phyloP scores from a whole-genome alignment of 805 yeast species.

The Candida nemodendra region DNA sequence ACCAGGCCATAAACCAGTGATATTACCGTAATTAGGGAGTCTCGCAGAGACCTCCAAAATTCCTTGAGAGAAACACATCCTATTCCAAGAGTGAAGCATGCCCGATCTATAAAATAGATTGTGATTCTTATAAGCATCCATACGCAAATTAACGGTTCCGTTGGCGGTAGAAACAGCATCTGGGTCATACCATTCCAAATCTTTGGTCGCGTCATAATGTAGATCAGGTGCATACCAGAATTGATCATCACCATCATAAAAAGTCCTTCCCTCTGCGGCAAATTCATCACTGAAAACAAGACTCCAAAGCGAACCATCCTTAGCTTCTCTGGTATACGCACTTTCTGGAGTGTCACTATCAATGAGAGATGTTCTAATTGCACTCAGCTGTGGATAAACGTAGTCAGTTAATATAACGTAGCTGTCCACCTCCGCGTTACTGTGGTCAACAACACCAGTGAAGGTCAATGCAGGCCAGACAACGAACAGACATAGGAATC shows the following conservation, averaged over 20 bases:
- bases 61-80: slow-evolving; percentile 86
- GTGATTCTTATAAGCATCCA: slow-evolving; percentile 85
- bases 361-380: slow-evolving; percentile 58
- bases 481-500: slow-evolving; percentile 67
- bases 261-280: slow-evolving; percentile 84
- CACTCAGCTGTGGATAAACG: slow-evolving; percentile 53
- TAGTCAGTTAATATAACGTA: slow-evolving; percentile 54
- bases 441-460: slow-evolving; percentile 55
- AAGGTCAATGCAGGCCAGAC: slow-evolving; percentile 82
- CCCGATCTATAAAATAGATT: slow-evolving; percentile 81
- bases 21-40: slow-evolving; percentile 75
- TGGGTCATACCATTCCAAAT: slow-evolving; percentile 94
- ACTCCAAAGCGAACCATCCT: slow-evolving; percentile 65
- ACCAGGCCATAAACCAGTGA: slow-evolving; percentile 95
- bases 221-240: slow-evolving; percentile 85
- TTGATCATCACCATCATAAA: slow-evolving; percentile 88
- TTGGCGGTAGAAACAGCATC: slow-evolving; percentile 78
- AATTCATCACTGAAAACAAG: slow-evolving; percentile 91
- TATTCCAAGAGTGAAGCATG: slow-evolving; percentile 91
- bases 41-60: slow-evolving; percentile 69
- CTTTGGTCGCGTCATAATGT: slow-evolving; percentile 83
- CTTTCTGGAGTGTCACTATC: slow-evolving; percentile 70
- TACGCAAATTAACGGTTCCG: slow-evolving; percentile 64
- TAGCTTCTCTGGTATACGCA: slow-evolving; percentile 45
- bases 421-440: slow-evolving; percentile 13